phyloP scores from a whole-genome alignment of 768 basidiomycete genomes.

The Pulveroboletus ravenelii region DNA sequence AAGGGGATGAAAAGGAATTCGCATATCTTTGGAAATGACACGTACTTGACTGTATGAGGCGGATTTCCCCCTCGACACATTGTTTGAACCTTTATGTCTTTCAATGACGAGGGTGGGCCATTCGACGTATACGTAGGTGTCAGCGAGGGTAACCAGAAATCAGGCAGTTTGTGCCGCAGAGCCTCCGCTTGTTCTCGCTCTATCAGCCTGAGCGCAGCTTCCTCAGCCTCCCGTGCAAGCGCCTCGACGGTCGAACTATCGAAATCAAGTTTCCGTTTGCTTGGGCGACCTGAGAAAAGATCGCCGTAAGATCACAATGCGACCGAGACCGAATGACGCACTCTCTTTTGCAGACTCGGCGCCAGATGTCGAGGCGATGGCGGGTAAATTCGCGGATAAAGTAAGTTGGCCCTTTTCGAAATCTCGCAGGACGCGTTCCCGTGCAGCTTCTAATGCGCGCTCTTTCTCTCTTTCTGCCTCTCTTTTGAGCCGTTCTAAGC shows the following conservation, averaged over 20 bases:
- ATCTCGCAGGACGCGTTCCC: slow-evolving; percentile 84
- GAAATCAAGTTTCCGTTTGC: slow-evolving; percentile 85
- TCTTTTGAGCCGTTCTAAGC: slow-evolving; percentile 65
- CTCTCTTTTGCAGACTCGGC: slow-evolving; percentile 33
- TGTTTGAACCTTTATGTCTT: slow-evolving; percentile 83
- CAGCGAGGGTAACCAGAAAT: slow-evolving; percentile 94
- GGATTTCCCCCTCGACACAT: slow-evolving; percentile 81
- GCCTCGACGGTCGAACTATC: slow-evolving; percentile 66
- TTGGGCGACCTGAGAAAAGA: slow-evolving; percentile 44
- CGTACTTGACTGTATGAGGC: slow-evolving; percentile 73
- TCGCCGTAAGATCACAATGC: neutral
- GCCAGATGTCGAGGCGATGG: slow-evolving; percentile 36
- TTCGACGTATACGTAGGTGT: slow-evolving; percentile 74
- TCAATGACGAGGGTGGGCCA: slow-evolving; percentile 59
- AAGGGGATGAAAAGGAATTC: slow-evolving; percentile 1
- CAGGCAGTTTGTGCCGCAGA: slow-evolving; percentile 83
- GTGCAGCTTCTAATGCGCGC: slow-evolving; percentile 65
- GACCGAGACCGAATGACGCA: slow-evolving; percentile 17
- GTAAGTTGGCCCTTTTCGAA: slow-evolving; percentile 86
- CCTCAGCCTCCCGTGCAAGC: slow-evolving; percentile 78
- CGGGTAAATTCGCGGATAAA: slow-evolving; percentile 43
- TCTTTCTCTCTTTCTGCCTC: slow-evolving; percentile 79
- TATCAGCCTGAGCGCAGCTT: slow-evolving; percentile 77
- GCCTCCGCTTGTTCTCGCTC: slow-evolving; percentile 83
- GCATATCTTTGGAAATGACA: slow-evolving; percentile 12